Conservation (phyloP, 2,329 filamentous ascomycete species). For the Rhytidhysteron rufulum region DNA sequence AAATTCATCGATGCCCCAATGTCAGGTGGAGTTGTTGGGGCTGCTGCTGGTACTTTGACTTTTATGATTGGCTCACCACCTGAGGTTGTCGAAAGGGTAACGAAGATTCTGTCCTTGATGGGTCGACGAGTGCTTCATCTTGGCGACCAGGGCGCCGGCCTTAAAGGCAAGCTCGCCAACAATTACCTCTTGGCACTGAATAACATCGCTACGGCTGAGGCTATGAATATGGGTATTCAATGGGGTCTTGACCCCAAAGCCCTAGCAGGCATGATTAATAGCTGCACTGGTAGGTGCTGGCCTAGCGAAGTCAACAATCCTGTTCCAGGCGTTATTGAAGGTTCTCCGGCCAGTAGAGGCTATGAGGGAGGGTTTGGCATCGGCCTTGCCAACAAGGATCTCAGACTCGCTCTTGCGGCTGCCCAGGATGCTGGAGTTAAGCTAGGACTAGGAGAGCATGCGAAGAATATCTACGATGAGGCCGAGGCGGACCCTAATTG, state of each 20-base stretch:
- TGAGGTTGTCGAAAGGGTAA: conserved; percentile 60
- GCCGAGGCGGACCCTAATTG: conserved; percentile 41
- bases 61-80: conserved; percentile 85
- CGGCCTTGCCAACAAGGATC: conserved; percentile 48
- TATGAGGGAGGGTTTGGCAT: conserved; percentile 55
- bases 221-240: conserved; percentile 62
- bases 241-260: conserved; percentile 63
- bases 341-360: conserved; percentile 69
- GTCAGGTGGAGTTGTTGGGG: conserved; percentile 93
- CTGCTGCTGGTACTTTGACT: conserved; percentile 78
- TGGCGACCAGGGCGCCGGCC: conserved; percentile 76
- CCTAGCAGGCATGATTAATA: conserved; percentile 83
- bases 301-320: conserved; percentile 95
- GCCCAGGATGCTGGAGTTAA: conserved; percentile 42
- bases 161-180: conserved; percentile 92
- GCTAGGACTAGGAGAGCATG: conserved; percentile 43
- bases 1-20: conserved; percentile 92
- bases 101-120: conserved; percentile 73
- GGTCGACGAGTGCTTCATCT: conserved; percentile 83
- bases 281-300: conserved; percentile 93
- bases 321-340: conserved; percentile 76
- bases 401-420: conserved; percentile 47
- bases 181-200: conserved; percentile 94
- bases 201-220: conserved; percentile 71
- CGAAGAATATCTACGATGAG: conserved; percentile 44